Evolutionary conservation across 1,284 basidiomycete species (phyloP), one percentile per base, ranked within the genome.

Genomic region (Leccinum olivaceoglutinosum): DNA sequence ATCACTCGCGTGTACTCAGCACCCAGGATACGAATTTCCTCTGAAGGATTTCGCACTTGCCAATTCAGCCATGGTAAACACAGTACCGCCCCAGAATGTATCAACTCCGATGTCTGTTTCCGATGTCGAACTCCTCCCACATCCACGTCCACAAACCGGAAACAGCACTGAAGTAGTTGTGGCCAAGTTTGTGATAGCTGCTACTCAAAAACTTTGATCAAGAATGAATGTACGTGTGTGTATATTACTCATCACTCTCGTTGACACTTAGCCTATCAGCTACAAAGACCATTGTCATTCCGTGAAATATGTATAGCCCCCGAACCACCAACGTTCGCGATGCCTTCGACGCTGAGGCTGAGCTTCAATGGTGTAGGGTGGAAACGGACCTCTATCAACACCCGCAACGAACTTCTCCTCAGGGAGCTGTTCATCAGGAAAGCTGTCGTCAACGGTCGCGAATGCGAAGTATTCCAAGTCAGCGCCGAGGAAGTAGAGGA

Each of bases 141-240:
- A 25, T 25, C 99, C 78, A 89, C 90, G 1, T 96, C 98, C 71
- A 98, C 96, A 51, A 98, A 98, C 73, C 87, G 97, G 64, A 98
- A 98, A 75, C 97, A 99, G 73, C 97, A 99, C 75, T 99, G 97
- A 75, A 87, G 97, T 8, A 98, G 98, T 76, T 99, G 97, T 76
- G 97, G 97, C 9, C 89, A 92, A 71, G 94, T 99, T 1, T 99
- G 97, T 69, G 96, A 99, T 69, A 84, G 87, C 8, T 99, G 97
- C 73, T 84, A 88, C 74, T 80, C 81, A 18, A 95, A 93, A 74
- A 77, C 93, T 36, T 85, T 75, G 53, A 87, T 83, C 77, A 86
- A 85, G 68, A 77, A 75, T 14, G 82, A 86, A 64, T 82, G 79
- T 66, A 74, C 65, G 83, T 86, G 70, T 66, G 59, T 41, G 14